Base-by-base conservation (phyloP, 1,284 basidiomycete species). In the Grifola frondosa region DNA sequence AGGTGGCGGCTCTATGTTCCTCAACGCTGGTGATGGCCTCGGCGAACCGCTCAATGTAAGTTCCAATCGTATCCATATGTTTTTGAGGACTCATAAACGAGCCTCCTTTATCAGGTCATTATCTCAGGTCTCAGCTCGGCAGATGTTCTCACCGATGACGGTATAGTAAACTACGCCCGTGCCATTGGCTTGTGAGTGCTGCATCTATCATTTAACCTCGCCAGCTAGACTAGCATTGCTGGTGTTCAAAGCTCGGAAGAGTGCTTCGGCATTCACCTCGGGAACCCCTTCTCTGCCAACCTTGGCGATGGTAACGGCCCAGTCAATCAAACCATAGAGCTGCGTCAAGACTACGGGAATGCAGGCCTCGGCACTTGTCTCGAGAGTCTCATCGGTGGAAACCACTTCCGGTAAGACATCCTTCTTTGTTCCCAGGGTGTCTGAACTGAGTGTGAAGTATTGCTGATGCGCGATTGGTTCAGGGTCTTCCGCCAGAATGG, bases 401-500 rank as follows among this genome's bases (percentile, higher is more conserved):
- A 85, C 56, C 83, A 84, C 56, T 77, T 85, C 56, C 69, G 81
- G 78, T 78, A 42, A 28, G 30, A 6, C 7, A 12, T 15, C 15
- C 19, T 22, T 10, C 39, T 10, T 28, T 19, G 21, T 30, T 15
- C 17, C 8, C 22, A 23, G 17, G 10, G 8, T 17, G 17, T 30
- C 15, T 31, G 3, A 12, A 2, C 7, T 17, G 21, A 34, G n/a
- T 9, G 23, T 30, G 16, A 34, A 10, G n/a, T 16, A 17, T 17
- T 20, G n/a, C 8, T 20, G 15, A 25, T 10, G n/a, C 3, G 15
- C 21, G 24, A 15, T 35, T 30, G 17, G n/a, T 15, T 77, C 58
- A 77, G 84, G 37, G 77, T 84, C 11, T 88, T 77, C 76, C 80
- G 80, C 53, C 87, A 89, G 67, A 84, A 88, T 44, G 86, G 86